Percentiles rank a stretch among this genome's conserved stretches.
Evolutionary conservation across 2,329 filamentous ascomycete genomes (phyloP).

Genomic region (Fusarium falciforme): DNA sequence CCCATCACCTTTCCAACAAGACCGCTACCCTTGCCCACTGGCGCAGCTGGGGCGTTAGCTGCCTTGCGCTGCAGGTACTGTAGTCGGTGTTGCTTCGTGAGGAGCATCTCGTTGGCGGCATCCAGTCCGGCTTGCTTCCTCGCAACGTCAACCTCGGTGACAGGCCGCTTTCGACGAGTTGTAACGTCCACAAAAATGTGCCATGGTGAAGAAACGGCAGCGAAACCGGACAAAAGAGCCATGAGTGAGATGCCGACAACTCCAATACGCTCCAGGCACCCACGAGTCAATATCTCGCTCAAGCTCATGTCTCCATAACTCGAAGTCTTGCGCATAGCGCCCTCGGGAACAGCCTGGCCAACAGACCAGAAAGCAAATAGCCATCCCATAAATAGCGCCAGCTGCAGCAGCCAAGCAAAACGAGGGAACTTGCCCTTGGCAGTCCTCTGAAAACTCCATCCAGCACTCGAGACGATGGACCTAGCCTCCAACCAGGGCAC

Average conservation of each 20-base stretch:
- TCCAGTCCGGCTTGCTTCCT: slow-evolving; percentile 84
- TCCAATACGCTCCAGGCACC: slow-evolving; percentile 76
- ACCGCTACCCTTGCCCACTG: slow-evolving; percentile 53
- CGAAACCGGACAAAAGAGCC: slow-evolving; percentile 89
- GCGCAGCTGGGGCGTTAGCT: slow-evolving; percentile 46
- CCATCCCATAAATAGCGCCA: slow-evolving; percentile 74
- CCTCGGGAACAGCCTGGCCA: slow-evolving; percentile 69
- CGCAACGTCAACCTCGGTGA: slow-evolving; percentile 79
- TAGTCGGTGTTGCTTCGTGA: slow-evolving; percentile 78
- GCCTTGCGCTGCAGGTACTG: slow-evolving; percentile 75
- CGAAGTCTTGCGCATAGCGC: slow-evolving; percentile 38
- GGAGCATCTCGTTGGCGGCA: slow-evolving; percentile 82
- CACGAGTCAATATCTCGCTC: slow-evolving; percentile 58
- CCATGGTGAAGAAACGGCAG: slow-evolving; percentile 89
- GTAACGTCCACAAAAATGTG: slow-evolving; percentile 79
- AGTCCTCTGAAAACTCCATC: slow-evolving; percentile 71
- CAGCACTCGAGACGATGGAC: slow-evolving; percentile 66
- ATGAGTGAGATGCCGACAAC: slow-evolving; percentile 88
- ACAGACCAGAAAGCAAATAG: slow-evolving; percentile 81
- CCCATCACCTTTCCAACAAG: slow-evolving; percentile 81
- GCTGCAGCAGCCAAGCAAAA: slow-evolving; percentile 73
- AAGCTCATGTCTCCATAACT: slow-evolving; percentile 45
- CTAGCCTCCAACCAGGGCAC: slow-evolving; percentile 85
- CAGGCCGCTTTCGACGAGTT: slow-evolving; percentile 61
- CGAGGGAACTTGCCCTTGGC: slow-evolving; percentile 67